Evolutionary conservation across 306 rosid genomes (phyloP), one percentile per base, ranked within the genome.

Genomic region (Cicer cuneatum): DNA sequence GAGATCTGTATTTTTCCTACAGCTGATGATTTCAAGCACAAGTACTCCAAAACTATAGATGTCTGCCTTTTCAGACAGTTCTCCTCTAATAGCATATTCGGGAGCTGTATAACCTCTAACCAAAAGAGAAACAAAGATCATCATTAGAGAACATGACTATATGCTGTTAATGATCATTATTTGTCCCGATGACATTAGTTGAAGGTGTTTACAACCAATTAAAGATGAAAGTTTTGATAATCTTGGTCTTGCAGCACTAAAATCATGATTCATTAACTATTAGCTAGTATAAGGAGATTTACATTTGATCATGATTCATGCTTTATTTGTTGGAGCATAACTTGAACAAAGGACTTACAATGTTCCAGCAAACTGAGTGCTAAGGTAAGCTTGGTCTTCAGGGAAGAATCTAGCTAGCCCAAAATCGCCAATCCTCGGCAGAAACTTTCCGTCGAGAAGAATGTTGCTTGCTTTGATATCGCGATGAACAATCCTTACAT

Each of bases 391-490:
- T 89, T 93, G 94, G 60, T 89, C 97, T 72, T 93, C 98, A 16
- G 97, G 98, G 78, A 93, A 89, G 89, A 93, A 93, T 80, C 94
- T 85, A 38, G 98, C 98, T 37, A 93, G 82, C 41, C 97, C 97
- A 60, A 93, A 93, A 75, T 93, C 98, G 57, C 98, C 97, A 45
- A 93, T 93, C 89, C 78, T 93, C 1, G 97, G 92, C 60, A 80
- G 96, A 81, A 87, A 86, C 82, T 88, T 91, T 1, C 83, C 91
- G 67, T 93, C 96, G 61, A 93, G 98, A 82, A 93, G 97, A 87
- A 93, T 88, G 76, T 91, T 93, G 81, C 97, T 93, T 54, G 98
- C 98, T 81, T 93, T 93, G 77, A 93, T 89, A 78, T 91, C 98
- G 57, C 97, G 80, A 71, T 93, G 98, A 68, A 93, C 84, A 71